These are phyloP conservation scores for Helichrysum umbraculigerum DNA, from an alignment of 129 eudicot species.

Conservation along the genomic window DNA sequence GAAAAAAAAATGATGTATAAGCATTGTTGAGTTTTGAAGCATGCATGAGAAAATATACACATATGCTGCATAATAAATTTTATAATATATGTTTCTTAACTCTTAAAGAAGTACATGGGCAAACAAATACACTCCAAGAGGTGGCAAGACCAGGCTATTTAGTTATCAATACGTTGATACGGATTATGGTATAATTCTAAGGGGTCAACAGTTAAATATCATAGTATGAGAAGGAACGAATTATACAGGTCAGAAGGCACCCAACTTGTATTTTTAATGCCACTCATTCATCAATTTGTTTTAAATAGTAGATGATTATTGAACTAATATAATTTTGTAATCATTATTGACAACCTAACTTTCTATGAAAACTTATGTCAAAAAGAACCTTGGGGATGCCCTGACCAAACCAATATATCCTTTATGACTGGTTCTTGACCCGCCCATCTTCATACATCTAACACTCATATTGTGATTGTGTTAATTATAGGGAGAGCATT, in stretches of 20 bases:
- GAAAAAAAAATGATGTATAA: neutral
- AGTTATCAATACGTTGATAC: neutral
- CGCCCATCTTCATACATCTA: neutral
- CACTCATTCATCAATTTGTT: neutral
- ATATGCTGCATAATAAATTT: too few species aligned
- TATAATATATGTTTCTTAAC: too few species aligned
- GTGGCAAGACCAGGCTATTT: neutral
- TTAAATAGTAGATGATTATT: neutral
- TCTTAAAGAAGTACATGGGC: too few species aligned
- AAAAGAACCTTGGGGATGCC: neutral
- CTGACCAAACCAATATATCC: neutral
- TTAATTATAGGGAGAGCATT: conserved; percentile 18
- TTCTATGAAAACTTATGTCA: neutral
- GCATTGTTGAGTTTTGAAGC: neutral
- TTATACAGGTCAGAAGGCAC: conserved; percentile 1
- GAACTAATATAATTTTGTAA: neutral
- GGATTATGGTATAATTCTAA: neutral
- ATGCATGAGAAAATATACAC: too few species aligned
- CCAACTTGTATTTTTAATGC: neutral
- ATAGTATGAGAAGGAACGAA: neutral
- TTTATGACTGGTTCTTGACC: neutral
- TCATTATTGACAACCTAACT: neutral
- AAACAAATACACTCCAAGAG: neutral
- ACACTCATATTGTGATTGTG: neutral
- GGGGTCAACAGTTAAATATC: neutral